Conservation (phyloP, 768 basidiomycete genomes). For the Mrakia blollopis region DNA sequence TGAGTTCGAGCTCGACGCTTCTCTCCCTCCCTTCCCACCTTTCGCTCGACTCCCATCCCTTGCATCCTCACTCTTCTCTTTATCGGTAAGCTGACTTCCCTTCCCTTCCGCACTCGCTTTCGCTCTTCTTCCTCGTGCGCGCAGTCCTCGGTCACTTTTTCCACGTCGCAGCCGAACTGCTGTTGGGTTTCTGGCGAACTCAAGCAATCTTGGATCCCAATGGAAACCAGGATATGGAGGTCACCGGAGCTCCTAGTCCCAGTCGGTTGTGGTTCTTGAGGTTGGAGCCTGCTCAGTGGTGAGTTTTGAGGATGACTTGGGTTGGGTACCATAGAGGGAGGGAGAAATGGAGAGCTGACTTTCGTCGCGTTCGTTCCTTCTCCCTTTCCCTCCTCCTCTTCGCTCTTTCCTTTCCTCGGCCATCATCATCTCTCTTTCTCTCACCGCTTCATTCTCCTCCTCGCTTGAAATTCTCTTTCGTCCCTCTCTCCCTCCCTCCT, state of each 20-base stretch:
- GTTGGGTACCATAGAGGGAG: not conserved
- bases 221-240: constrained; percentile 1
- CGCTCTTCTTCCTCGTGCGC: no score
- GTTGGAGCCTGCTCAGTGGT: not conserved
- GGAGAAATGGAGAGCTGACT: not conserved
- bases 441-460: not conserved
- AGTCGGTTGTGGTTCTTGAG: not conserved
- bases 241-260: not conserved
- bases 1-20: no score
- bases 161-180: not conserved
- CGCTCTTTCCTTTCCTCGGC: not conserved
- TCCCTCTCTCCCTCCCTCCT: not conserved
- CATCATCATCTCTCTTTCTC: not conserved
- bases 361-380: not conserved
- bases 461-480: no score
- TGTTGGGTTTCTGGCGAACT: not conserved
- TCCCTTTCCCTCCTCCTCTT: not conserved
- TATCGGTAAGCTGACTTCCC: no score
- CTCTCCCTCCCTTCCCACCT: no score
- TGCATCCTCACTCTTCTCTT: no score
- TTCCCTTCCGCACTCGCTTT: no score
- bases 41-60: no score
- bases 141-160: not conserved
- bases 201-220: not conserved
- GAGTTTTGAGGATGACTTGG: not conserved